Base-by-base conservation (phyloP, 306 rosid genomes). In the Castanea mollissima region DNA sequence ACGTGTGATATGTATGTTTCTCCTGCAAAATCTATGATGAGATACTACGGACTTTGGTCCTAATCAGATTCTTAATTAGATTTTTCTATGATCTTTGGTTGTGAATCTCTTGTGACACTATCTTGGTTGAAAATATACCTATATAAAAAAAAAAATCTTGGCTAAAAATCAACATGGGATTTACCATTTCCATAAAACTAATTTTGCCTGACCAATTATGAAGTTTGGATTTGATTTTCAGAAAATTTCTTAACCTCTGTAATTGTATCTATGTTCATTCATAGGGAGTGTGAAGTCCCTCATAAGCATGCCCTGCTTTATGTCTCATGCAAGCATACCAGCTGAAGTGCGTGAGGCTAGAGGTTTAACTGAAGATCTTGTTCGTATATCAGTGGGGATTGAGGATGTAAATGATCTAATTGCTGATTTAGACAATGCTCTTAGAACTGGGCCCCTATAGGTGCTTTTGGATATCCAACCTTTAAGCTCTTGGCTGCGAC, bases 281-380 rank as follows among this genome's bases (percentile, higher is more conserved):
- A 62, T 87, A 95, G 97, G 98, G 76, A 92, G 98, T 78, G 97
- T 92, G 34, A 90, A 95, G 90, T 95, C 99, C 75, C 93, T 95
- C 8, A 92, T 95, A 70, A 91, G 97, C 89, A 55, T 94, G 88
- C 97, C 97, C 5, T 89, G 93, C 81, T 89, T 91, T 74, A 91
- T 89, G 97, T 88, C 97, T 27, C 98, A 91, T 83, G 98, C 98
- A 69, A 87, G 92, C 85, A 92, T 94, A 80, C 94, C 97, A 35
- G 85, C 93, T 41, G 81, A 87, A 52, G 92, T 92, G 77, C 97
- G 96, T 1, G 93, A 92, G 75, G 89, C 92, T 60, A 86, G 97
- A 79, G 97, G 98, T 76, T 81, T 94, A 79, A 90, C 96, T 0
- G 94, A 94, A 90, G 97, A 92, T 88, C 93, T 91, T 46, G 80